These are phyloP conservation scores for Solanum chaucha DNA, from an alignment of 257 asterid genomes.

Conservation along the genomic window DNA sequence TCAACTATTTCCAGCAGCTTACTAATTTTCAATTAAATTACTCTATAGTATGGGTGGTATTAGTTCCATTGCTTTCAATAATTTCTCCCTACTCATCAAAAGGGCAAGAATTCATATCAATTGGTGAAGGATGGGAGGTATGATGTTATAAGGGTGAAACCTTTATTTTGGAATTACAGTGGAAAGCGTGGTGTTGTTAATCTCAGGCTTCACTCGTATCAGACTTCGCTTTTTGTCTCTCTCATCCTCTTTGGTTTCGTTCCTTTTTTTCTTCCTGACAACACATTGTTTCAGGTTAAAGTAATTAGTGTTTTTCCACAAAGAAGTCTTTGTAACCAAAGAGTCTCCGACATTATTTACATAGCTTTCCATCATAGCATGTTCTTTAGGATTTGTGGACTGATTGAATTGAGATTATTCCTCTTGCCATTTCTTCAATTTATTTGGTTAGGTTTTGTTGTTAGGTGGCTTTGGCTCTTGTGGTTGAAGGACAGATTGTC, in stretches of 20 bases:
- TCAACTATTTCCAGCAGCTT: background rate
- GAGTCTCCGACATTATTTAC: background rate
- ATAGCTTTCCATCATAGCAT: background rate
- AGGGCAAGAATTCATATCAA: background rate
- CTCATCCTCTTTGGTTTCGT: background rate
- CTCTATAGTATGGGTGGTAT: background rate
- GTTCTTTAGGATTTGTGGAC: background rate
- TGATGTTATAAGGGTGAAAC: background rate
- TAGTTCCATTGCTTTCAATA: background rate
- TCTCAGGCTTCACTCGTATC: background rate
- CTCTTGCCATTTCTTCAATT: background rate
- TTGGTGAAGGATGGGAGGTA: background rate
- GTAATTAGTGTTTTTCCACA: background rate
- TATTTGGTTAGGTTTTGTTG: constrained; percentile 4
- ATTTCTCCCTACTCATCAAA: background rate
- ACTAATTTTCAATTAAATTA: background rate
- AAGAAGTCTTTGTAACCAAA: background rate
- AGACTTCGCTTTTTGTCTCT: background rate
- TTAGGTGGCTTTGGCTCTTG: constrained; percentile 91
- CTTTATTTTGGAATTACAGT: background rate
- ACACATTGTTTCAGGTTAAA: background rate
- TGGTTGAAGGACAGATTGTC: constrained; percentile 76
- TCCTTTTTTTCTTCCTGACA: background rate
- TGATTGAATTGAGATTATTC: background rate
- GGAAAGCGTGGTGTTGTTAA: background rate